Percentiles rank a stretch among this genome's conserved stretches.
Conservation (phyloP, 768 basidiomycete genomes). For the Pisolithus microcarpus region DNA sequence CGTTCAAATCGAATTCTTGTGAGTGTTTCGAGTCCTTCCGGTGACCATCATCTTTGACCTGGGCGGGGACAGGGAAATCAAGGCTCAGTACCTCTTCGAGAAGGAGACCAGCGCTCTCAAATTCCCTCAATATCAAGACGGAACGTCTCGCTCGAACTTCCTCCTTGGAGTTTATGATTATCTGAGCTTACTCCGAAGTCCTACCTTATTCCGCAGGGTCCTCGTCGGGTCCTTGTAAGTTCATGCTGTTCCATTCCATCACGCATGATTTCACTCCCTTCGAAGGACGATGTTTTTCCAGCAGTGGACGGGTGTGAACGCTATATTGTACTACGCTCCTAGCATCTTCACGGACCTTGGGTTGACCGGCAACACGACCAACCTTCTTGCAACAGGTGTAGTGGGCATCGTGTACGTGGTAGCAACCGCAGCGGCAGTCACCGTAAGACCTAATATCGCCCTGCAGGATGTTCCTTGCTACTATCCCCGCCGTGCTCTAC, state of each 20-base stretch:
- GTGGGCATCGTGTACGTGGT: constrained; percentile 68
- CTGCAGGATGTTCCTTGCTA: constrained; percentile 62
- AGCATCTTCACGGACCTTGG: constrained; percentile 59
- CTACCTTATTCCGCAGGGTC: constrained; percentile 54
- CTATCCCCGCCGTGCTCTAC: constrained; percentile 78
- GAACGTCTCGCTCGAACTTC: constrained; percentile 47
- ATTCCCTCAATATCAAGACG: constrained; percentile 63
- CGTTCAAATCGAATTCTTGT: constrained; percentile 71
- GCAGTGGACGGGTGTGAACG: constrained; percentile 78
- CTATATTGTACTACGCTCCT: constrained; percentile 71
- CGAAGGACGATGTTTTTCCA: constrained; percentile 67
- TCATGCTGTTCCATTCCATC: background rate
- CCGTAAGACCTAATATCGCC: background rate
- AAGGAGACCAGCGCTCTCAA: constrained; percentile 49
- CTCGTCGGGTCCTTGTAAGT: constrained; percentile 51
- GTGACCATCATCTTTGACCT: background rate
- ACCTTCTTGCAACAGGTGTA: constrained; percentile 58
- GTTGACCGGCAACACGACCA: constrained; percentile 52
- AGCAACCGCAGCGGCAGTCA: background rate
- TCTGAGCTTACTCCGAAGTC: constrained; percentile 48
- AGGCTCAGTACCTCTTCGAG: constrained; percentile 68
- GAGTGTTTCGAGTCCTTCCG: constrained; percentile 21
- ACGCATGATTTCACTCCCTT: background rate
- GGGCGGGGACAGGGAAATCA: constrained; percentile 47
- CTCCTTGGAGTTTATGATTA: constrained; percentile 58